These are phyloP conservation scores for Sporothrix sp. DNA, from an alignment of 2,329 filamentous ascomycete species.

Conservation along the genomic window DNA sequence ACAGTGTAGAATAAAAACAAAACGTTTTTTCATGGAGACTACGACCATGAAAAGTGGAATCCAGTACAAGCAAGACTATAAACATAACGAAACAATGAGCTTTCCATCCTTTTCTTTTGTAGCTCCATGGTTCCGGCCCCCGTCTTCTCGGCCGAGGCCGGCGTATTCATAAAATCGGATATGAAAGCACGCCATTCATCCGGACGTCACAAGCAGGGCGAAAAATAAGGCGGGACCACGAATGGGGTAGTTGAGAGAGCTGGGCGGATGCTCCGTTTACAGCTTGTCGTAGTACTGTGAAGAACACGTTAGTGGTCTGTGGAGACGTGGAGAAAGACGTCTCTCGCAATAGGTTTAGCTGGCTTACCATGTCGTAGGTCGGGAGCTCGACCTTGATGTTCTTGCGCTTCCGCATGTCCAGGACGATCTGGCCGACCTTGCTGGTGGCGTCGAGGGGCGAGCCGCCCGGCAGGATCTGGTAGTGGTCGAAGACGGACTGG, in stretches of 20 bases:
- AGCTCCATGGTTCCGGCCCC: not conserved
- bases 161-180: not conserved
- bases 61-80: conserved; percentile 15
- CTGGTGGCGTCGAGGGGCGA: conserved; percentile 74
- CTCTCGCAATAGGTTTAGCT: no score
- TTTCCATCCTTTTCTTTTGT: conserved; percentile 13
- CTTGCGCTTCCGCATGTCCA: conserved; percentile 96
- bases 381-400: conserved; percentile 96
- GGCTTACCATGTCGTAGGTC: conserved; percentile 87
- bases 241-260: conserved; percentile 12
- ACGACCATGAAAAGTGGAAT: conserved; percentile 9
- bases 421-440: conserved; percentile 75
- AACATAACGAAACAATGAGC: conserved; percentile 14
- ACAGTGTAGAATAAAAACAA: not conserved
- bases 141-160: not conserved
- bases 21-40: not conserved
- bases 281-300: conserved; percentile 96
- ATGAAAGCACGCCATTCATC: not conserved
- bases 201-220: conserved; percentile 1
- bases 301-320: no score
- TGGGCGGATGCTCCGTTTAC: conserved; percentile 47
- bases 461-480: conserved; percentile 91
- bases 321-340: no score
- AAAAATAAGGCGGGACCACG: conserved; percentile 7
- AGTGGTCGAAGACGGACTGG: conserved; percentile 98